Evolutionary conservation across 768 basidiomycete genomes (phyloP), one percentile per base, ranked within the genome.

Genomic region (Leccinum sublutescens): DNA sequence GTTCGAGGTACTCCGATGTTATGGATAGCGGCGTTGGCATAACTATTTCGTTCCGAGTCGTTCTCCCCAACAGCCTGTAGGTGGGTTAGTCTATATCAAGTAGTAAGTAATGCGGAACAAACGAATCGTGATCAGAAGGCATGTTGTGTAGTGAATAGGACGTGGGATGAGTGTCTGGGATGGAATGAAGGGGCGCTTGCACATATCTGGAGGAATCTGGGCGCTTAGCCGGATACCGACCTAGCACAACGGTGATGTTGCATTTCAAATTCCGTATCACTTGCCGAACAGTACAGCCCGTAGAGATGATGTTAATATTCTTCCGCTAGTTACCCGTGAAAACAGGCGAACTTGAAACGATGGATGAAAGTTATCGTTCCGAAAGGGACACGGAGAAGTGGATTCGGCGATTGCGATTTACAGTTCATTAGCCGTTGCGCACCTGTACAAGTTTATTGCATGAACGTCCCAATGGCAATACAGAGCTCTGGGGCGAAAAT

Each of bases 201-300:
- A 96, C 93, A 69, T 98, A 76, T 99, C 97, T 10, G 95, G 91
- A 33, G 95, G 94, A 72, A 99, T 98, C 71, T 95, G 93, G 4
- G 93, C 86, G 75, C 95, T 96, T 79, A 98, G 95, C 56, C 97
- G 85, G 54, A 98, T 81, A 50, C 94, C 96, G 63, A 95, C 89
- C 93, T 95, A 67, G 9, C 2, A 17, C 65, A 59, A 23, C 2
- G 49, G 15, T 25, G 36, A 14, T 9, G 33, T 19, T 38, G 3
- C 14, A 36, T 23, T 11, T 64, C 17, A 59, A 29, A 9, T 1
- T 1, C 27, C 27, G 45, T 27, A 12, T 48, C 53, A 59, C 17
- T 3, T 45, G 10, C 8, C 36, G 54, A 21, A 27, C 33, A 10
- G 31, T 51, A 51, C 23, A 56, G 50, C 38, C 31, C 21, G 10